A percentile compares a stretch with the other conserved stretches of the same genome.
Conservation (phyloP, 139 green algal genomes). For the Micractinium conductrix region DNA sequence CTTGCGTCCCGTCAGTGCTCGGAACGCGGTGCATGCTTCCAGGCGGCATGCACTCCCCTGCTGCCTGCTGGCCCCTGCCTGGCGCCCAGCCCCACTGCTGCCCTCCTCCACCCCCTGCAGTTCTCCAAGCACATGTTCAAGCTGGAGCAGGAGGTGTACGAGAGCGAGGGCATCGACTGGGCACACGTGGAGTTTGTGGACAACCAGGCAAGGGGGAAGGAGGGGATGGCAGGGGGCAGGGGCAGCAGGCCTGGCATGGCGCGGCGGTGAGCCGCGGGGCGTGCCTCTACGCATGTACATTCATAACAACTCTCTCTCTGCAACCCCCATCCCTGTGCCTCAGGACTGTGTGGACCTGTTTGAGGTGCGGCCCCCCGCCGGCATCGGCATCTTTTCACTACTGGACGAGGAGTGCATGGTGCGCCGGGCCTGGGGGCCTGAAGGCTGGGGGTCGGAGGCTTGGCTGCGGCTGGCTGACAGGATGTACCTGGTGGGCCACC, state of each 20-base stretch:
- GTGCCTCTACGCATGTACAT: neutral
- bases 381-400: slow-evolving; percentile 86
- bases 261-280: neutral
- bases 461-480: neutral
- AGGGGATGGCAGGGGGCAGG: neutral
- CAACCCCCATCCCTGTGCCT: neutral
- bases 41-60: too few species aligned
- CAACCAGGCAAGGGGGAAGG: slow-evolving; percentile 61
- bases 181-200: slow-evolving; percentile 94
- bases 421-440: too few species aligned
- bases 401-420: slow-evolving; percentile 89
- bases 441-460: too few species aligned
- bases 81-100: too few species aligned
- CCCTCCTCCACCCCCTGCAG: neutral
- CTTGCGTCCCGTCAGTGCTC: too few species aligned
- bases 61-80: too few species aligned
- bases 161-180: slow-evolving; percentile 93
- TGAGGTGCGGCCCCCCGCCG: slow-evolving; percentile 64
- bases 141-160: slow-evolving; percentile 93
- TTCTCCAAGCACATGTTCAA: slow-evolving; percentile 91
- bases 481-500: too few species aligned
- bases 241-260: too few species aligned
- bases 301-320: too few species aligned
- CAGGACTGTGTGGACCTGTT: slow-evolving; percentile 92
- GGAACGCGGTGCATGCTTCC: too few species aligned